Evolutionary conservation across 2,329 filamentous ascomycete species (phyloP).

Genomic region (Zymoseptoria pseudotritici): DNA sequence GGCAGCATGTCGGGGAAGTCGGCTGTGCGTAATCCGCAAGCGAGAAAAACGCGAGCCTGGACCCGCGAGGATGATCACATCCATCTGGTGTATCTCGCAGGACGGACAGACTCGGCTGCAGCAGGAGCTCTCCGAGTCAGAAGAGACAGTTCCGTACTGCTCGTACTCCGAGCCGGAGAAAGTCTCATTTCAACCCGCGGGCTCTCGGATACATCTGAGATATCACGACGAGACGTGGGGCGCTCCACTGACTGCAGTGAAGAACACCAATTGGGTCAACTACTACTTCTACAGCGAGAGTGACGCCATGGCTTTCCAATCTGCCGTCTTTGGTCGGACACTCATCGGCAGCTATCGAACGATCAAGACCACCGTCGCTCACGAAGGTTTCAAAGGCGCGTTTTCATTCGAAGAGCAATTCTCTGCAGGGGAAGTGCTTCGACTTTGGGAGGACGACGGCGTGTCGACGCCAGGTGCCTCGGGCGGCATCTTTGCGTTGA

Average conservation of each 20-base stretch:
- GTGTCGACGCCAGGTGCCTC: constrained; percentile 26
- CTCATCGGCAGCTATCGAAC: constrained; percentile 38
- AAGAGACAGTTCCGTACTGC: constrained; percentile 39
- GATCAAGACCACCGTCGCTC: constrained; percentile 38
- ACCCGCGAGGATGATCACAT: constrained; percentile 34
- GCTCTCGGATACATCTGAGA: constrained; percentile 28
- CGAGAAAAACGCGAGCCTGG: constrained; percentile 32
- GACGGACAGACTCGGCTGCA: constrained; percentile 37
- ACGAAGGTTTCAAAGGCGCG: constrained; percentile 35
- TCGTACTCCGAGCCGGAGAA: constrained; percentile 41
- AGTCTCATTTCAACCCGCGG: constrained; percentile 31
- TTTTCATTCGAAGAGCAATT: constrained; percentile 43
- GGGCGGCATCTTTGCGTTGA: constrained; percentile 37
- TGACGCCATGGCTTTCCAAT: constrained; percentile 37
- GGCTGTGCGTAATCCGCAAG: constrained; percentile 39
- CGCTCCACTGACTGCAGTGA: constrained; percentile 26
- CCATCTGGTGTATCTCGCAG: constrained; percentile 39
- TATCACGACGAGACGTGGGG: constrained; percentile 35
- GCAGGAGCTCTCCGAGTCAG: constrained; percentile 35
- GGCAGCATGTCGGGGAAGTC: constrained; percentile 31
- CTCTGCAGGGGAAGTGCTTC: constrained; percentile 41
- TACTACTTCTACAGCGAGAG: constrained; percentile 32
- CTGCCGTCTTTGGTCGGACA: constrained; percentile 39
- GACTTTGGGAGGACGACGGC: constrained; percentile 40
- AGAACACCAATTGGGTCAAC: constrained; percentile 40